Percentiles rank a stretch among this genome's conserved stretches.
Evolutionary conservation across 768 basidiomycete genomes (phyloP).

Genomic region (Russula abietina): DNA sequence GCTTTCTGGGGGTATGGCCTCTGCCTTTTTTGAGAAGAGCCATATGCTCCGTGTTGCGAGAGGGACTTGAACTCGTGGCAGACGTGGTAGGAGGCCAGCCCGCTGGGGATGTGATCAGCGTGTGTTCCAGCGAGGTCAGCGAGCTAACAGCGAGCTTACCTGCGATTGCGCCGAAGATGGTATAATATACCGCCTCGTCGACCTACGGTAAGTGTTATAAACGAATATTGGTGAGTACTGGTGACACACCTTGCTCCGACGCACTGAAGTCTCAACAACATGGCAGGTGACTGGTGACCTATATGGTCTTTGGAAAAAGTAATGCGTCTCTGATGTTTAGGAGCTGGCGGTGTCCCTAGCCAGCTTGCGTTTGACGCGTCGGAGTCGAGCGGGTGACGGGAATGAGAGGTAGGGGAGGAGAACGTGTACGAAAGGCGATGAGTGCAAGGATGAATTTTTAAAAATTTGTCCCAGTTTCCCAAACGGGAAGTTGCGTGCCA

Average conservation of each 20-base stretch:
- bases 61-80: neutral
- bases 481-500: too few species aligned
- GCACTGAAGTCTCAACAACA: slow-evolving; percentile 20
- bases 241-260: slow-evolving; percentile 13
- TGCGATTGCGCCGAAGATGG: neutral
- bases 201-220: neutral
- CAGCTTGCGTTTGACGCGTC: neutral
- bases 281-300: neutral
- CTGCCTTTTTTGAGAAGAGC: slow-evolving; percentile 16
- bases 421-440: too few species aligned
- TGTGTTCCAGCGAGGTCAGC: neutral
- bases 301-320: neutral
- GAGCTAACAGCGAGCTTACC: neutral
- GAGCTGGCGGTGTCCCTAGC: too few species aligned
- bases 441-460: too few species aligned
- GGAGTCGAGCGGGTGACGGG: too few species aligned
- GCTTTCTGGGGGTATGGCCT: neutral
- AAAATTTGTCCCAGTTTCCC: too few species aligned
- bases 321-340: neutral
- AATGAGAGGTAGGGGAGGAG: neutral
- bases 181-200: slow-evolving; percentile 8
- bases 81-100: neutral
- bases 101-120: slow-evolving; percentile 12
- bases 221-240: neutral
- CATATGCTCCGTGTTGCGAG: slow-evolving; percentile 14